Conservation (phyloP, 257 asterid genomes). For the Capsicum chinense region DNA sequence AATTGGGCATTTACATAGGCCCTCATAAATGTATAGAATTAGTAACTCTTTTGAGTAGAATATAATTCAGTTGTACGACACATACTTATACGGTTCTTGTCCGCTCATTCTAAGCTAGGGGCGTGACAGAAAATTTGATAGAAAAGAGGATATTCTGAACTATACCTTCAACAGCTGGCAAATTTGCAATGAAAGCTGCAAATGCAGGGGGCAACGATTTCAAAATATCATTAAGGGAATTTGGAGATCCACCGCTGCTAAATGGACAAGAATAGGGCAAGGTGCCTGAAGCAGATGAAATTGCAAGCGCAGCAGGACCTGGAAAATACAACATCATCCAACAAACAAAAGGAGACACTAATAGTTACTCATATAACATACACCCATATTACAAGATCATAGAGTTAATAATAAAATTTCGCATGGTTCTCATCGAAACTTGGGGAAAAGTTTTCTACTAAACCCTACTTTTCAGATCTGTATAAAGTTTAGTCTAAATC, state of each 20-base stretch:
- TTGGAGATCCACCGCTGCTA: conserved; percentile 55
- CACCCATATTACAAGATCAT: neutral
- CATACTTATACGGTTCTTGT: no score
- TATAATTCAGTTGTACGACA: no score
- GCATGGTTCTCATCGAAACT: conserved; percentile 11
- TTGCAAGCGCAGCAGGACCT: conserved; percentile 54
- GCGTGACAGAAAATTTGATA: conserved; percentile 17
- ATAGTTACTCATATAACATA: conserved; percentile 5
- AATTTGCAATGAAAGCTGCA: conserved; percentile 61
- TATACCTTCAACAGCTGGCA: conserved; percentile 88
- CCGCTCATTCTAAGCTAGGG: no score
- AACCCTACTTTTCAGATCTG: neutral
- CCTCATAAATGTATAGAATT: no score
- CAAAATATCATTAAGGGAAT: conserved; percentile 48
- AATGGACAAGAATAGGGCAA: conserved; percentile 48
- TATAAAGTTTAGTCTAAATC: neutral
- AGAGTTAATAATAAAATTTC: neutral
- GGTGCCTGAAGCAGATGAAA: conserved; percentile 49
- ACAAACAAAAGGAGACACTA: neutral
- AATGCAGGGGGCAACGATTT: conserved; percentile 75
- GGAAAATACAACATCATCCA: conserved; percentile 30
- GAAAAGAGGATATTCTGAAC: neutral
- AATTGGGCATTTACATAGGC: no score
- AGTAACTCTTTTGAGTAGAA: no score
- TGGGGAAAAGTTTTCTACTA: neutral